Evolutionary conservation across 2,329 filamentous ascomycete species (phyloP).

Genomic region (Hymenoscyphus linearis): DNA sequence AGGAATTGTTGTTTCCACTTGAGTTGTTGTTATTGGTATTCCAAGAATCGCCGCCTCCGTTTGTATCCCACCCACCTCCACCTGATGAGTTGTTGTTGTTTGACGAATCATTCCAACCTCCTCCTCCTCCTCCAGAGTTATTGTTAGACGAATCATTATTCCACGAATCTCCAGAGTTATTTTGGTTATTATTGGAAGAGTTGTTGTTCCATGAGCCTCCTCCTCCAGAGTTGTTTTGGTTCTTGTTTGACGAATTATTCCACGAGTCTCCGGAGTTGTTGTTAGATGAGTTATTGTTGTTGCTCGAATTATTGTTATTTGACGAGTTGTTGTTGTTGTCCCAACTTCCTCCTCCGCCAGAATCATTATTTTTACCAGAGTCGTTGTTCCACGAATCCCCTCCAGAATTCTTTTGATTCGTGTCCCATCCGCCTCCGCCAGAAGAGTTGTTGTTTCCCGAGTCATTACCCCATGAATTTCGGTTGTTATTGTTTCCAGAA

Average conservation of each 20-base stretch:
- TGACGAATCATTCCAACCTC: neutral
- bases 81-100: neutral
- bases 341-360: neutral
- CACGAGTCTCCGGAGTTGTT: slow-evolving; percentile 1
- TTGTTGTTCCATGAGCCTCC: slow-evolving; percentile 5
- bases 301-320: slow-evolving; percentile 3
- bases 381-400: slow-evolving; percentile 4
- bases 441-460: neutral
- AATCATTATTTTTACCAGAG: slow-evolving; percentile 2
- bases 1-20: neutral
- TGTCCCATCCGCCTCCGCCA: neutral
- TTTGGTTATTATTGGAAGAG: neutral
- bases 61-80: neutral
- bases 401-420: slow-evolving; percentile 1
- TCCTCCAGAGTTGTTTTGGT: neutral
- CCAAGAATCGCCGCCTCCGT: neutral
- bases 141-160: slow-evolving; percentile 2
- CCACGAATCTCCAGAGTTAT: neutral
- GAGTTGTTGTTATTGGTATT: slow-evolving; percentile 2
- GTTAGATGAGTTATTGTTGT: slow-evolving; percentile 1
- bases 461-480: no score
- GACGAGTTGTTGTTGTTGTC: neutral
- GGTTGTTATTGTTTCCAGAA: neutral
- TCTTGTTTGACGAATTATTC: neutral
- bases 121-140: neutral